phyloP scores from a whole-genome alignment of 177 flowering plant genomes.

The Vitis hybrid region DNA sequence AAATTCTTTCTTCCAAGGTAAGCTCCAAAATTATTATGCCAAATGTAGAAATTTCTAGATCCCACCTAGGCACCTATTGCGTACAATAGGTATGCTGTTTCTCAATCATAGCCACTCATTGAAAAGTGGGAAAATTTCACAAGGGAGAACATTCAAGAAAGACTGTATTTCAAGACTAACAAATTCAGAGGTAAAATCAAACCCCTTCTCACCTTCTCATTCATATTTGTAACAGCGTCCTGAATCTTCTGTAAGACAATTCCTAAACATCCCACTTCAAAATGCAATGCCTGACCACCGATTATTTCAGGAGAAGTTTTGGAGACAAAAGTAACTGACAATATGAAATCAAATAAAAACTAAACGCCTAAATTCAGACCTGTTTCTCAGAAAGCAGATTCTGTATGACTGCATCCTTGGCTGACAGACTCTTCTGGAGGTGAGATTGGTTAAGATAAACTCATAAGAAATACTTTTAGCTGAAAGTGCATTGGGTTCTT shows the following conservation, averaged over 20 bases:
- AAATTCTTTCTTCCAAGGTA: too few species aligned
- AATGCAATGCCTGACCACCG: constrained; percentile 44
- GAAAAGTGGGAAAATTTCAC: neutral
- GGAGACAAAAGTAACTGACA: neutral
- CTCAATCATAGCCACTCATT: neutral
- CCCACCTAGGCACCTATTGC: neutral
- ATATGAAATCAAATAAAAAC: neutral
- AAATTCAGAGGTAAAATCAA: neutral
- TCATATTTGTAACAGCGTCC: constrained; percentile 37
- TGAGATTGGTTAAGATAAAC: constrained; percentile 30
- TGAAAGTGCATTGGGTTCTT: neutral
- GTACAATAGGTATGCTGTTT: neutral
- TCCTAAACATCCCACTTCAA: constrained; percentile 38
- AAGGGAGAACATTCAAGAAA: neutral
- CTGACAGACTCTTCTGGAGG: constrained; percentile 50
- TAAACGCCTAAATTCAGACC: constrained; percentile 27
- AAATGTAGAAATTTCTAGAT: too few species aligned
- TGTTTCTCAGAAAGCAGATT: constrained; percentile 50
- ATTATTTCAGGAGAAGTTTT: constrained; percentile 8
- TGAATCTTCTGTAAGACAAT: constrained; percentile 40
- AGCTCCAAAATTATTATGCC: too few species aligned
- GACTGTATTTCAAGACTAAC: neutral
- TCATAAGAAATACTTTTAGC: constrained; percentile 3
- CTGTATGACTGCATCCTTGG: constrained; percentile 47
- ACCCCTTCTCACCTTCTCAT: constrained; percentile 40